These are phyloP conservation scores for Thuidium tamariscinum DNA, from an alignment of 225 moss, liverwort and hornwort species.

Conservation along the genomic window DNA sequence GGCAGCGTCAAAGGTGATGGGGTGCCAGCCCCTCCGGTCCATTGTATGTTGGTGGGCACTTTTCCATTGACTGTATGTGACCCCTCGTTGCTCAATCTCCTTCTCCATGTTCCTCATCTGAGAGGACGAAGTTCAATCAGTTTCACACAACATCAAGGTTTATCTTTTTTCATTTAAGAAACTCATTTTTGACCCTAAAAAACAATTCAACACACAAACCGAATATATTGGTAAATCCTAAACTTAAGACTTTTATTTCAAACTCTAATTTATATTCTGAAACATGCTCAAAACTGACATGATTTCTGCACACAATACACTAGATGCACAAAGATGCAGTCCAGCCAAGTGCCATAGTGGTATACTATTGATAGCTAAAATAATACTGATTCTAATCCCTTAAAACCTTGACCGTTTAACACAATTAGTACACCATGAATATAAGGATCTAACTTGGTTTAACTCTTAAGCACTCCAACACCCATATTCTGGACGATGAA, in stretches of 20 bases:
- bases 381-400: not conserved
- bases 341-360: not conserved
- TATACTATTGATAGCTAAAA: too few species aligned
- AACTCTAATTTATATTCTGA: not conserved
- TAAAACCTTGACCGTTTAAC: not conserved
- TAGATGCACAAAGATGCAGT: not conserved
- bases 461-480: too few species aligned
- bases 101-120: constrained; percentile 62
- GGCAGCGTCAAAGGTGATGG: constrained; percentile 67
- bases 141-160: not conserved
- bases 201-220: not conserved
- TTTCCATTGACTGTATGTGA: constrained; percentile 81
- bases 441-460: not conserved
- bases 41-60: constrained; percentile 28
- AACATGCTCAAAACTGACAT: not conserved
- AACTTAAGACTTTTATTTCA: not conserved
- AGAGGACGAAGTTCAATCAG: not conserved
- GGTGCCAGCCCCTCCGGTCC: constrained; percentile 86
- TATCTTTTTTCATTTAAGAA: not conserved
- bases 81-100: constrained; percentile 70
- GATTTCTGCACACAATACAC: not conserved
- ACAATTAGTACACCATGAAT: not conserved
- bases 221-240: not conserved
- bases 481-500: too few species aligned
- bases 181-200: not conserved